These are phyloP conservation scores for Lichenothelia convexa DNA, from an alignment of 495 filamentous ascomycete genomes.

Conservation along the genomic window DNA sequence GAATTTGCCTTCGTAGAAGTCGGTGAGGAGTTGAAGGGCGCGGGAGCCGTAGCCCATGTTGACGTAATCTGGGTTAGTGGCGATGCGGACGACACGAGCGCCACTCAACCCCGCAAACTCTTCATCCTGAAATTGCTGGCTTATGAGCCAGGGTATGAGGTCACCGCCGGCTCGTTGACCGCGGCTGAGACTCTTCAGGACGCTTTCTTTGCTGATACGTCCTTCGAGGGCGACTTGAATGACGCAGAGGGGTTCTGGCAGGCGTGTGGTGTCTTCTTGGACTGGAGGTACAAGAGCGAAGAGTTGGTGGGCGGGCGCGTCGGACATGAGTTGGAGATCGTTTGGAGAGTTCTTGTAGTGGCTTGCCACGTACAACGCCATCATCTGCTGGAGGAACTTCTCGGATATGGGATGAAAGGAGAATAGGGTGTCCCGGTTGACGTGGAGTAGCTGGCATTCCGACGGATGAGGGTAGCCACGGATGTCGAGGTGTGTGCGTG, in stretches of 20 bases:
- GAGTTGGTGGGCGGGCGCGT: conserved; percentile 92
- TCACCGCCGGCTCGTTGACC: conserved; percentile 86
- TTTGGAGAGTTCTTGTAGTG: conserved; percentile 99
- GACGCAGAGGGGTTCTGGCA: conserved; percentile 88
- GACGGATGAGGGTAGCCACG: conserved; percentile 79
- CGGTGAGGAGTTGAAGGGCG: conserved; percentile 64
- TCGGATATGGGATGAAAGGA: conserved; percentile 96
- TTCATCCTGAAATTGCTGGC: conserved; percentile 96
- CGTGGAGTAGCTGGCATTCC: conserved; percentile 73
- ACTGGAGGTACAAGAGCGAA: conserved; percentile 77
- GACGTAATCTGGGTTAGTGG: conserved; percentile 88
- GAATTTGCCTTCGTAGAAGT: conserved; percentile 94
- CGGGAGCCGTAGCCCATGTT: conserved; percentile 88
- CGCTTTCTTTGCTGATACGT: conserved; percentile 79
- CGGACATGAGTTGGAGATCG: conserved; percentile 92
- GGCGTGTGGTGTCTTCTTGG: conserved; percentile 26
- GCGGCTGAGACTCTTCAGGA: conserved; percentile 71
- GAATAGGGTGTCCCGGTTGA: conserved; percentile 95
- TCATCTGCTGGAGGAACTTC: conserved; percentile 93
- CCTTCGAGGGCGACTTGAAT: conserved; percentile 93
- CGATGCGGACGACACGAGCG: conserved; percentile 83
- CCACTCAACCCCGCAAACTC: conserved; percentile 89
- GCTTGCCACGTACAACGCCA: conserved; percentile 91
- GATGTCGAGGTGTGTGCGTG: conserved; percentile 51
- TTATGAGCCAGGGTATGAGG: conserved; percentile 93